These are phyloP conservation scores for Cucurbita moschata DNA, from an alignment of 306 rosid species.

Conservation along the genomic window DNA sequence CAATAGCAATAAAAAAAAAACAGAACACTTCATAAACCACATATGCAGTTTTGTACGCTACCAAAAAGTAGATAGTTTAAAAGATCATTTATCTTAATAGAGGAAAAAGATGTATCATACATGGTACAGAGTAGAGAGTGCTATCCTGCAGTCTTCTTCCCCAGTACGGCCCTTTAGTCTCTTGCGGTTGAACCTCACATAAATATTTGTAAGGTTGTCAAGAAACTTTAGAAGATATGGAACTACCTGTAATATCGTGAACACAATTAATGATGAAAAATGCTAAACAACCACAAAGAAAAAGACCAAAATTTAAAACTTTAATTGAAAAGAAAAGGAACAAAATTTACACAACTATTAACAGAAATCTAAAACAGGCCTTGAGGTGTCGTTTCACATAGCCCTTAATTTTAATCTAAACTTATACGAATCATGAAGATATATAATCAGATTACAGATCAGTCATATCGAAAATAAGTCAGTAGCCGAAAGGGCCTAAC, in stretches of 20 bases:
- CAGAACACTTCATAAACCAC: neutral
- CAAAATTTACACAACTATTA: neutral
- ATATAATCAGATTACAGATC: neutral
- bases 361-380: neutral
- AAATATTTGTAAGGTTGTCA: slow-evolving; percentile 87
- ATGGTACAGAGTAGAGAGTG: slow-evolving; percentile 82
- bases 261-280: neutral
- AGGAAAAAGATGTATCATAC: slow-evolving; percentile 20
- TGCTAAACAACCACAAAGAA: neutral
- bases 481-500: slow-evolving; percentile 18
- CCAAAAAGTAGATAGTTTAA: neutral
- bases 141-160: slow-evolving; percentile 83
- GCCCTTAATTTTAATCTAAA: neutral
- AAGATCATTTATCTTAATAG: neutral
- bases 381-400: neutral
- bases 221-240: slow-evolving; percentile 91
- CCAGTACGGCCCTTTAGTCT: slow-evolving; percentile 97
- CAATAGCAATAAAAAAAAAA: neutral
- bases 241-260: slow-evolving; percentile 49
- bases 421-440: neutral
- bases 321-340: neutral
- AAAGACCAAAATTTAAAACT: neutral
- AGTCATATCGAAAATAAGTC: neutral
- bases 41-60: neutral
- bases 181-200: slow-evolving; percentile 92